phyloP scores from a whole-genome alignment of 257 asterid genomes.

The Fraxinus americana region DNA sequence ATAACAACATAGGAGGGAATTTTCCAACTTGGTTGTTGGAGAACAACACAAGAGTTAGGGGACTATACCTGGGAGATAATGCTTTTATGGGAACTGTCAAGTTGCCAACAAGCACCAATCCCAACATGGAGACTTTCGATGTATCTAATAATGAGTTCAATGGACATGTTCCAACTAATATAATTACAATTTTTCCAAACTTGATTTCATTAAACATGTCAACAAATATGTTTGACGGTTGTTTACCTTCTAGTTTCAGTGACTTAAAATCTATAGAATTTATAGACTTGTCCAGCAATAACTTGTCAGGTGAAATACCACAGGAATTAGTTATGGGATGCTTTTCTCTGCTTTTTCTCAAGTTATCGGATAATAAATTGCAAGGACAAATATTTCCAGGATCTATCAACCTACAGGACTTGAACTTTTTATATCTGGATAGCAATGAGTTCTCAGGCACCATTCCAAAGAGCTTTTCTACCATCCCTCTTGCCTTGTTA shows the following conservation, averaged over 20 bases:
- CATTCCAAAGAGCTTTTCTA: not conserved
- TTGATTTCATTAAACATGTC: not conserved
- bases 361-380: slow-evolving; percentile 10
- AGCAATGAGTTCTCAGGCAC: slow-evolving; percentile 22
- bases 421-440: slow-evolving; percentile 21
- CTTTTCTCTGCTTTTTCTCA: not conserved
- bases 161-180: not conserved
- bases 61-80: no score
- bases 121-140: not conserved
- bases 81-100: not conserved
- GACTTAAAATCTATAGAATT: not conserved
- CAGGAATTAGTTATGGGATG: not conserved
- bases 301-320: slow-evolving; percentile 22
- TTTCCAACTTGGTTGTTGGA: not conserved
- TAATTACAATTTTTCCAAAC: not conserved
- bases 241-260: slow-evolving; percentile 20
- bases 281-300: slow-evolving; percentile 26
- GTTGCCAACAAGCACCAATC: not conserved
- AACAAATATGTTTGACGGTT: slow-evolving; percentile 14
- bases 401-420: not conserved
- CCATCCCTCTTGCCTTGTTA: not conserved
- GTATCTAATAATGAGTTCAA: slow-evolving; percentile 8
- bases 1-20: not conserved
- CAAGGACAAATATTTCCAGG: not conserved
- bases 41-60: not conserved